Percentiles rank a stretch among this genome's conserved stretches.
Evolutionary conservation across 306 rosid genomes (phyloP).

Genomic region (Spatholobus suberectus): DNA sequence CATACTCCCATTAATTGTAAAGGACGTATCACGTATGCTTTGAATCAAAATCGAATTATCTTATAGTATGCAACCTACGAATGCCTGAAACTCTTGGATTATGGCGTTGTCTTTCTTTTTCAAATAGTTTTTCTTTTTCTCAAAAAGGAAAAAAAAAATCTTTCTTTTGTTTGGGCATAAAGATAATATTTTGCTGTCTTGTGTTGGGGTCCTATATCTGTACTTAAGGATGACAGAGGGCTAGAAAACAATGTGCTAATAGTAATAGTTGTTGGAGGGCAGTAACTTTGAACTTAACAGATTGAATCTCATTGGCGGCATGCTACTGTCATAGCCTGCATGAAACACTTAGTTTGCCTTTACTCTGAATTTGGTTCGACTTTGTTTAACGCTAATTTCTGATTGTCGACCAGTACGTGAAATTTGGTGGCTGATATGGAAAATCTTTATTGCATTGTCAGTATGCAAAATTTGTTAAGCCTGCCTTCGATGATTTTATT

Average conservation of each 20-base stretch:
- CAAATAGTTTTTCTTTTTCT: conserved; percentile 9
- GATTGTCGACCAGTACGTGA: conserved; percentile 19
- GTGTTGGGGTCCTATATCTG: neutral
- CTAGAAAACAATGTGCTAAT: conserved; percentile 4
- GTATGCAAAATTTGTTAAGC: conserved; percentile 95
- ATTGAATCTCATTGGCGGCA: conserved; percentile 4
- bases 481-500: conserved; percentile 95
- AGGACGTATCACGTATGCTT: neutral
- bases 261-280: neutral
- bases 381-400: conserved; percentile 7
- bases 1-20: conserved; percentile 25
- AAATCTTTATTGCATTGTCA: conserved; percentile 46
- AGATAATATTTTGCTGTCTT: neutral
- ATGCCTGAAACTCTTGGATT: neutral
- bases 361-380: conserved; percentile 28
- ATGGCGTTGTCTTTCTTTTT: conserved; percentile 9
- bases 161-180: conserved; percentile 1
- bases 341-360: conserved; percentile 2
- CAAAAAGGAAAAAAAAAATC: neutral
- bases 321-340: neutral
- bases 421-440: conserved; percentile 40
- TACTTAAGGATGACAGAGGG: neutral
- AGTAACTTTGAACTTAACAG: neutral
- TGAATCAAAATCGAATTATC: neutral
- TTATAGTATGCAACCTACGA: conserved; percentile 14